Evolutionary conservation across 2,329 filamentous ascomycete genomes (phyloP), one percentile per base, ranked within the genome.

Genomic region (Penicillium sp.): DNA sequence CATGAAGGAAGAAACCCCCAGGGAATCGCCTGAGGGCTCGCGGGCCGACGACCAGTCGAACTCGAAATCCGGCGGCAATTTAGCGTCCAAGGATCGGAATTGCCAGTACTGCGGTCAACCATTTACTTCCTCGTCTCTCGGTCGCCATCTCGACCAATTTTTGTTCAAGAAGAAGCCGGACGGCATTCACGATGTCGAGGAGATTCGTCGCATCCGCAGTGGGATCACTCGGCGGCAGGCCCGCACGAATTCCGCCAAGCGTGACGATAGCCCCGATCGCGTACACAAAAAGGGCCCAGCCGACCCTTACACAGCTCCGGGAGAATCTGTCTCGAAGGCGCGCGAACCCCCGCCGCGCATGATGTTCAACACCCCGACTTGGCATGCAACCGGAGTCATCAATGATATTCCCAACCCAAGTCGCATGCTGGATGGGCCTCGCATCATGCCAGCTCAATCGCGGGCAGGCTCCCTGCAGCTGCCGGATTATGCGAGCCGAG

Each of bases 111-210:
- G 93, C 74, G 83, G 87, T 47, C 91, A 96, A 74, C 83, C 89
- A 7, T 98, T 97, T 72, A 97, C 93, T 16, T 97, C 93, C 1
- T 96, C 92, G 16, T 96, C 91, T 2, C 85, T 98, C 52, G 93
- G 93, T 49, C 89, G 93, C 46, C 93, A 98, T 76, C 87, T 97
- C 64, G 93, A 98, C 73, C 85, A 96, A 39, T 97, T 96, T 74
- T 93, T 97, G 68, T 93, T 92, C 71, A 89, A 92, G 57, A 96
- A 92, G 78, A 97, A 97, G 73, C 91, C 93, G 1, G 93, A 98
- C 76, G 93, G 93, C 49, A 78, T 96, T 46, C 93, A 98, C 76
- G 83, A 96, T 78, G 90, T 97, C 57, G 90, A 93, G 8, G 90
- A 91, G 74, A 98, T 98, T 68, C 84, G 85, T 65, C 90, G 89